Conservation (phyloP, 2,329 filamentous ascomycete species). For the Aspergillus sp. region DNA sequence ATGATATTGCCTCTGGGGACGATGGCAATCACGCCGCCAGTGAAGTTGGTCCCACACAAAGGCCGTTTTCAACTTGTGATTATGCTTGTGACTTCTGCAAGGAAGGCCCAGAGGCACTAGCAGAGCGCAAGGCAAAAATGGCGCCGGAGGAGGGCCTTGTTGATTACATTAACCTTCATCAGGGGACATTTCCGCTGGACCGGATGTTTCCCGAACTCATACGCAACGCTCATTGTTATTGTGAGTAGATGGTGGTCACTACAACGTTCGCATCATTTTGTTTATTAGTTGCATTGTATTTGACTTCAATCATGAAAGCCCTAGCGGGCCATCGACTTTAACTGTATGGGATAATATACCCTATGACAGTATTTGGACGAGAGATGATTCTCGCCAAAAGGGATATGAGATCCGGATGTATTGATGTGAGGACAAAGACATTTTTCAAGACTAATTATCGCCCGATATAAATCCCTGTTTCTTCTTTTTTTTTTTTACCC, state of each 20-base stretch:
- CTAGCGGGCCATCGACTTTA: neutral
- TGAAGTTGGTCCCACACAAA: neutral
- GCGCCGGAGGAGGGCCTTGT: constrained; percentile 16
- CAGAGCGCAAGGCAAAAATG: constrained; percentile 53
- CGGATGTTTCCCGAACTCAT: constrained; percentile 15
- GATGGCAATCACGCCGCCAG: neutral
- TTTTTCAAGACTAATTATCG: neutral
- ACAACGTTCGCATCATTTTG: neutral
- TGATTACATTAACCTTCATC: constrained; percentile 8
- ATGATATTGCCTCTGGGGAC: constrained; percentile 32
- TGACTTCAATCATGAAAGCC: neutral
- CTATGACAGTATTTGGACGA: neutral
- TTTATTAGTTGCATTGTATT: neutral
- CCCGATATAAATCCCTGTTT: neutral
- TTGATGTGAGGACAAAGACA: neutral
- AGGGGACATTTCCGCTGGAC: constrained; percentile 15
- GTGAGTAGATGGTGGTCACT: neutral
- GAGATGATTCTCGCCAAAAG: neutral
- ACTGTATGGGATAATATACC: neutral
- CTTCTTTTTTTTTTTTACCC: neutral
- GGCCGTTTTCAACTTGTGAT: constrained; percentile 55
- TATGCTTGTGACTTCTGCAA: constrained; percentile 80
- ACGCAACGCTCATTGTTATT: neutral
- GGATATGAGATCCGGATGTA: neutral
- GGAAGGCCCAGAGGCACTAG: constrained; percentile 58